Conservation (phyloP, 108 stramenopile genomes). For the Cyclotella baltica region DNA sequence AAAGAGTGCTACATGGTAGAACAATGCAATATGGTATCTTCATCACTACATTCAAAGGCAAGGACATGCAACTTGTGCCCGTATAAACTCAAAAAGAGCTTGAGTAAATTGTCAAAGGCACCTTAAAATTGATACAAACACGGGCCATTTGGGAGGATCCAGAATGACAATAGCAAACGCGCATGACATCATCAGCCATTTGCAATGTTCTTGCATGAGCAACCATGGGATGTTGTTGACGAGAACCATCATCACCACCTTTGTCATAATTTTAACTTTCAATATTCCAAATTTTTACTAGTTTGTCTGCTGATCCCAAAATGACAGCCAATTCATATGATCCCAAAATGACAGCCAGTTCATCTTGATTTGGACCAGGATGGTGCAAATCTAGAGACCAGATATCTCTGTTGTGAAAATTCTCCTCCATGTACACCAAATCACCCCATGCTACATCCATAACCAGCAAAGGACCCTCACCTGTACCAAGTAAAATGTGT, state of each 20-base stretch:
- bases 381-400: conserved; percentile 85
- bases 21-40: conserved; percentile 95
- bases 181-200: conserved; percentile 96
- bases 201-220: conserved; percentile 92
- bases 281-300: conserved; percentile 96
- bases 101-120: conserved; percentile 98
- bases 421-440: conserved; percentile 66
- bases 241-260: too few relatives aligned
- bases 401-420: conserved; percentile 90
- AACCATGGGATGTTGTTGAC: conserved; percentile 71
- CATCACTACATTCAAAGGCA: conserved; percentile 93
- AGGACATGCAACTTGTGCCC: conserved; percentile 98
- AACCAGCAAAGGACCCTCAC: conserved; percentile 83
- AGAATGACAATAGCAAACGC: conserved; percentile 88
- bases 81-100: conserved; percentile 97
- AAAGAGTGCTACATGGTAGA: too few relatives aligned
- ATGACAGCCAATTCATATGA: too few relatives aligned
- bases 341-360: conserved; percentile 62
- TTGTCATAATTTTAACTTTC: conserved; percentile 70
- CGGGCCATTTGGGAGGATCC: conserved; percentile 70
- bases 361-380: conserved; percentile 54
- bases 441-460: conserved; percentile 91
- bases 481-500: conserved; percentile 85
- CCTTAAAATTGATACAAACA: conserved; percentile 93
- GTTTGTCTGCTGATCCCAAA: conserved; percentile 94